A percentile compares a stretch with the other conserved stretches of the same genome.
These are phyloP conservation scores for Coffea eugenioides DNA, from an alignment of 257 asterid genomes.

Conservation along the genomic window DNA sequence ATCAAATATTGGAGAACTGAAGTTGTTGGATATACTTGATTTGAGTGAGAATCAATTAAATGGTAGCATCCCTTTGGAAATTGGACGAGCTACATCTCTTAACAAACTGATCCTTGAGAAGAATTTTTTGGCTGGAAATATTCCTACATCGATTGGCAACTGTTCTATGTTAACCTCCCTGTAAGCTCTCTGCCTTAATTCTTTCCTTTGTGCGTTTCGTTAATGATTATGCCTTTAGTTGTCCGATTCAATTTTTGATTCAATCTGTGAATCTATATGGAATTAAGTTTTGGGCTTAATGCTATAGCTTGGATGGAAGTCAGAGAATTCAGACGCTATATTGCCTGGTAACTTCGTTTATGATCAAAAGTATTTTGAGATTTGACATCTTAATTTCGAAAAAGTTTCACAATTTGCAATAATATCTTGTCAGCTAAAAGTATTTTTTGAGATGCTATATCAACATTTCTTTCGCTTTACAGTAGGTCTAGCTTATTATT, in stretches of 20 bases:
- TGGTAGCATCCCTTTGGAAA: conserved; percentile 70
- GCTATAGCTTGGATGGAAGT: background rate
- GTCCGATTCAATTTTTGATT: background rate
- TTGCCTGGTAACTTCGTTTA: background rate
- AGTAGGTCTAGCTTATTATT: background rate
- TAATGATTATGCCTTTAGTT: background rate
- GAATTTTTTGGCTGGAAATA: conserved; percentile 54
- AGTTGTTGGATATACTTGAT: conserved; percentile 47
- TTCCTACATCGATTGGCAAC: conserved; percentile 62
- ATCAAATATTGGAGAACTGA: conserved; percentile 44
- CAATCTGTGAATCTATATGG: background rate
- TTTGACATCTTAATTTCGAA: background rate
- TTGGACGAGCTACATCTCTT: conserved; percentile 60
- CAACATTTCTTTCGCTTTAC: background rate
- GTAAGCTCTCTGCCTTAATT: conserved; percentile 49
- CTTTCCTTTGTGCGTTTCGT: background rate
- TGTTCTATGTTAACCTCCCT: conserved; percentile 50
- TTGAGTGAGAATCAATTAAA: conserved; percentile 61
- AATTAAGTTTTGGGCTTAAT: background rate
- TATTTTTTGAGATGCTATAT: background rate
- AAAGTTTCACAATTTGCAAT: background rate
- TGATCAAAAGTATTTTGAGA: background rate
- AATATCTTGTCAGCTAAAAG: background rate
- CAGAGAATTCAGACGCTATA: background rate
- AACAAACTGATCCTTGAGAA: conserved; percentile 52